Percentiles rank a stretch among this genome's conserved stretches.
phyloP scores from a whole-genome alignment of 768 basidiomycete genomes.

The Podaxis sp. region DNA sequence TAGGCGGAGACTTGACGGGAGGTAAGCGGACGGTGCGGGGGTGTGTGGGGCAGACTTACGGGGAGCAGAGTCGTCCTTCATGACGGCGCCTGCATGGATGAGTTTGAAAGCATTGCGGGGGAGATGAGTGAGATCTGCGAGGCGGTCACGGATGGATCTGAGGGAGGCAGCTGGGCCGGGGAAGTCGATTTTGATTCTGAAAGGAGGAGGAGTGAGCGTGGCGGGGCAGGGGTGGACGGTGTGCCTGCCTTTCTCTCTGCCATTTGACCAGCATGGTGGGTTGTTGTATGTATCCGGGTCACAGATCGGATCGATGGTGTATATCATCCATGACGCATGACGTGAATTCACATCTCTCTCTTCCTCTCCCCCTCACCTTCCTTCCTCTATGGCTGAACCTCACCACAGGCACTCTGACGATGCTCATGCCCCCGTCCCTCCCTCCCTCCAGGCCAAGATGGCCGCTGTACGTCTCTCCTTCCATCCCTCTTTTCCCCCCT shows the following conservation, averaged over 20 bases:
- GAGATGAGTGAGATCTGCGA: constrained; percentile 77
- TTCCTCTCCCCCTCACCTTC: background rate
- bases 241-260: constrained; percentile 30
- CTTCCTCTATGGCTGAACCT: constrained; percentile 5
- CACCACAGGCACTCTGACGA: constrained; percentile 16
- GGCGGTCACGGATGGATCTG: constrained; percentile 49
- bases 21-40: constrained; percentile 14
- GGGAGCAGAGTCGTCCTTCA: constrained; percentile 76
- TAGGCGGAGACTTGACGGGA: constrained; percentile 64
- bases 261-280: constrained; percentile 35
- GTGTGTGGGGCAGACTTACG: constrained; percentile 36
- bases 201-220: background rate
- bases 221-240: background rate
- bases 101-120: constrained; percentile 74
- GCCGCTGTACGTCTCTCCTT: constrained; percentile 62
- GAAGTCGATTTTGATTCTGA: constrained; percentile 40
- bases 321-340: constrained; percentile 18
- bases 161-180: constrained; percentile 63
- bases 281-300: background rate
- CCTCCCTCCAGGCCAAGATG: constrained; percentile 91
- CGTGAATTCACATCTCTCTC: background rate
- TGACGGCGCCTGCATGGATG: constrained; percentile 86
- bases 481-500: background rate
- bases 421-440: constrained; percentile 71
- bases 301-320: constrained; percentile 8